Conservation (phyloP, 352 stramenopile genomes). For the Pythium volutum region DNA sequence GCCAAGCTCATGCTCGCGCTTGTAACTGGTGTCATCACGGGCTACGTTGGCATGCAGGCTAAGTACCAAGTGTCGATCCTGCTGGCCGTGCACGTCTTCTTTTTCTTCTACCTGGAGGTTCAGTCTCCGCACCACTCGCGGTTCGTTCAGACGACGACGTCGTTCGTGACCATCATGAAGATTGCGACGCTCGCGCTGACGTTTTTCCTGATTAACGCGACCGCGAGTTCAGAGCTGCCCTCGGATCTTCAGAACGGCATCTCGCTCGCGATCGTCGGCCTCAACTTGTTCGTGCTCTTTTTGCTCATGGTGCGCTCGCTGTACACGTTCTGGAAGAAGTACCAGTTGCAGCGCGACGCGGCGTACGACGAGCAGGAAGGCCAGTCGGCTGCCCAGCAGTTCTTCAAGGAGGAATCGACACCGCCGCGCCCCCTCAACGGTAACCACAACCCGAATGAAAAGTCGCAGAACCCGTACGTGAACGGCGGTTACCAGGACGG, state of each 20-base stretch:
- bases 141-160: constrained; percentile 38
- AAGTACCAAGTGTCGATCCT: constrained; percentile 36
- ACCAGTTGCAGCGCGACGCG: constrained; percentile 31
- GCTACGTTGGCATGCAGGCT: constrained; percentile 29
- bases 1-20: constrained; percentile 52
- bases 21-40: constrained; percentile 29
- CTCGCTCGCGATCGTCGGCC: constrained; percentile 33
- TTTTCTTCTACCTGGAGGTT: constrained; percentile 38
- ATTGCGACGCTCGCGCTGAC: constrained; percentile 33
- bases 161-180: constrained; percentile 42
- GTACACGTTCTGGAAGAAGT: constrained; percentile 39
- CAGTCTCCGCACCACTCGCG: constrained; percentile 31
- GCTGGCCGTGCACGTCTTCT: constrained; percentile 31
- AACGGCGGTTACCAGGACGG: constrained; percentile 23
- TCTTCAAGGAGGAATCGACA: constrained; percentile 29
- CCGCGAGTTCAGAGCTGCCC: constrained; percentile 22
- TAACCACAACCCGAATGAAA: constrained; percentile 3
- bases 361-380: constrained; percentile 26
- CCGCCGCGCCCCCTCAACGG: constrained; percentile 11
- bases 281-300: constrained; percentile 40
- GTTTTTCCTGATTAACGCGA: constrained; percentile 41
- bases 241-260: constrained; percentile 34
- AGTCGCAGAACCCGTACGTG: constrained; percentile 29
- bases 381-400: constrained; percentile 26
- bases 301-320: constrained; percentile 33